Evolutionary conservation across 345 rosid genomes (phyloP).

Genomic region (Gossypium australe): DNA sequence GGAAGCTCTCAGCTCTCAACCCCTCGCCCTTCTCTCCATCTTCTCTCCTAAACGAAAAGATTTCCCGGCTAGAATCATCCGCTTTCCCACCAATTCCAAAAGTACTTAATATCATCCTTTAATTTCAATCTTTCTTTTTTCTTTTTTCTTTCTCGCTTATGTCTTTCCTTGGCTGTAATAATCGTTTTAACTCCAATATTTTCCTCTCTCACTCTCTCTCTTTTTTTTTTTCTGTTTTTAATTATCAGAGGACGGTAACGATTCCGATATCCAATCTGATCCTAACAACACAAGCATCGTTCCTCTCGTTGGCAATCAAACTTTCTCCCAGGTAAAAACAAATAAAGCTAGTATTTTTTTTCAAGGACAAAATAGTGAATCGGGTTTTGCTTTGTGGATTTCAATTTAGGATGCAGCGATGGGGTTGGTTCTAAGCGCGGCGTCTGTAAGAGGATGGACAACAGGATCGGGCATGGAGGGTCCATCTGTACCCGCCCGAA

Average conservation of each 20-base stretch:
- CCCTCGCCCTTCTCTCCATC: constrained; percentile 47
- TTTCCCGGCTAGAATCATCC: constrained; percentile 32
- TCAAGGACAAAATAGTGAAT: not conserved
- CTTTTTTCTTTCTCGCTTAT: too few species aligned
- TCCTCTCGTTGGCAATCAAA: constrained; percentile 46
- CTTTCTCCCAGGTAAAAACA: constrained; percentile 48
- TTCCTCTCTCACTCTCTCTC: not conserved
- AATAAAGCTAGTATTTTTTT: not conserved
- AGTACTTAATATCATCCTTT: constrained; percentile 25
- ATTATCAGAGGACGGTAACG: constrained; percentile 41
- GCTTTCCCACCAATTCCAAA: constrained; percentile 44
- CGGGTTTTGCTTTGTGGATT: not conserved
- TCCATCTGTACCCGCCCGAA: constrained; percentile 57
- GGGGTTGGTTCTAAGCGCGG: constrained; percentile 82
- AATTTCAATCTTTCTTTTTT: not conserved
- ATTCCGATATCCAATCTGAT: constrained; percentile 50
- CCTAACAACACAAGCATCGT: constrained; percentile 54
- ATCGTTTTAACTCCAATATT: not conserved
- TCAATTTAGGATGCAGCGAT: constrained; percentile 63
- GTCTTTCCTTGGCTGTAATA: too few species aligned
- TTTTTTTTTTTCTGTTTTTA: not conserved
- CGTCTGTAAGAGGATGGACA: constrained; percentile 85
- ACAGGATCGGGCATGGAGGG: constrained; percentile 97
- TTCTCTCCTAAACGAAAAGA: constrained; percentile 51
- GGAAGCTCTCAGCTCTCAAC: constrained; percentile 56